These are phyloP conservation scores for Pseudopithomyces maydicus DNA, from an alignment of 2,329 filamentous ascomycete genomes.

Conservation along the genomic window DNA sequence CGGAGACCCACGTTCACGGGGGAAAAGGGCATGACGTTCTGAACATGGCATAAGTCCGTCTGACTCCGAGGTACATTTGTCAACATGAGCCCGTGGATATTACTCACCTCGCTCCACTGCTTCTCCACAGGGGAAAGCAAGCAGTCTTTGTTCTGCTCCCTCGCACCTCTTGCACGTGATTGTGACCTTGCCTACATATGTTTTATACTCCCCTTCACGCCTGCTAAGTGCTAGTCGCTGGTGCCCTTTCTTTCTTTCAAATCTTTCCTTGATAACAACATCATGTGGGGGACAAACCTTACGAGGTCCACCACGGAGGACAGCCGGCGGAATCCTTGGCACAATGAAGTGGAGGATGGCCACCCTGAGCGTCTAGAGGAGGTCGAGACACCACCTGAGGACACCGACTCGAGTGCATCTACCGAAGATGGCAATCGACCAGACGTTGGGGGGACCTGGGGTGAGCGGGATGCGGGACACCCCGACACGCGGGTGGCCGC, in stretches of 20 bases:
- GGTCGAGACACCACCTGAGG: slow-evolving; percentile 8
- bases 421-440: slow-evolving; percentile 35
- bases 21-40: not conserved
- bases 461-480: slow-evolving; percentile 63
- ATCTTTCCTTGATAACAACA: not conserved
- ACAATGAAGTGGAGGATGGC: slow-evolving; percentile 33
- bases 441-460: slow-evolving; percentile 62
- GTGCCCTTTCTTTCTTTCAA: not conserved
- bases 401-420: slow-evolving; percentile 23
- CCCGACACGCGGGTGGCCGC: slow-evolving; percentile 59
- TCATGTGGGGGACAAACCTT: slow-evolving; percentile 11
- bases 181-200: not conserved
- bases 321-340: slow-evolving; percentile 41
- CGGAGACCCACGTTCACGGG: not conserved
- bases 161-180: not conserved
- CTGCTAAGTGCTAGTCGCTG: not conserved
- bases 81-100: not conserved
- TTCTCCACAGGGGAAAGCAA: not conserved
- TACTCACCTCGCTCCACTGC: not conserved
- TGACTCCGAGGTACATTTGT: slow-evolving; percentile 3
- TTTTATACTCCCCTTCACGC: not conserved
- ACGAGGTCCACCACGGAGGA: slow-evolving; percentile 17
- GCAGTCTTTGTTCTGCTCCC: not conserved
- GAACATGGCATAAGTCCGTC: not conserved
- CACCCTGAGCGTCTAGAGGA: slow-evolving; percentile 23